These are phyloP conservation scores for Hypoxylon sp. DNA, from an alignment of 2,329 filamentous ascomycete species.

Conservation along the genomic window DNA sequence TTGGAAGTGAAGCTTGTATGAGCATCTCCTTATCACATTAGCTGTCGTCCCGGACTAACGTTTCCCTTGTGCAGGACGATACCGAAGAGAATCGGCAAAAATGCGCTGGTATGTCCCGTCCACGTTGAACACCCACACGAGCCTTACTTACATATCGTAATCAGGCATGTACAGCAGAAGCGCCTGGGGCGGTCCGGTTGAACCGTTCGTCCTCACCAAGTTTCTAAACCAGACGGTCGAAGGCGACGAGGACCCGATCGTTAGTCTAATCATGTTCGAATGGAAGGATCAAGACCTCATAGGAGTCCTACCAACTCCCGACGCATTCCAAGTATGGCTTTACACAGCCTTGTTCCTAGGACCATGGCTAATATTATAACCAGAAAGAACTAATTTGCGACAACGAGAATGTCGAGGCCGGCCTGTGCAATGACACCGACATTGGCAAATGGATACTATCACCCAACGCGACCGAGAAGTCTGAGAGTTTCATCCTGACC, in stretches of 20 bases:
- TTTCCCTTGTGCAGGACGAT: slow-evolving; percentile 69
- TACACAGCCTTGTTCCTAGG: slow-evolving; percentile 13
- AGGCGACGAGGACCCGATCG: slow-evolving; percentile 75
- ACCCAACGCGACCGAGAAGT: slow-evolving; percentile 77
- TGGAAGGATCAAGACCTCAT: slow-evolving; percentile 88
- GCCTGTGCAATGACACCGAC: slow-evolving; percentile 80
- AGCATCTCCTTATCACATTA: slow-evolving; percentile 22
- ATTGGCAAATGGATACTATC: slow-evolving; percentile 87
- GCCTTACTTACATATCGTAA: slow-evolving; percentile 33
- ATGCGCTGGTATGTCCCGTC: slow-evolving; percentile 70
- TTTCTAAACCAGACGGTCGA: slow-evolving; percentile 73
- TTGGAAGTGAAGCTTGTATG: slow-evolving; percentile 70
- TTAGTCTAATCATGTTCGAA: slow-evolving; percentile 92
- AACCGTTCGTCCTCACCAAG: slow-evolving; percentile 89
- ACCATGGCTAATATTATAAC: slow-evolving; percentile 48
- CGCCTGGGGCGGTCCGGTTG: slow-evolving; percentile 86
- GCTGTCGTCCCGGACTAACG: slow-evolving; percentile 24
- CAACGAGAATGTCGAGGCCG: slow-evolving; percentile 72
- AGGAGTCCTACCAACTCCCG: slow-evolving; percentile 71
- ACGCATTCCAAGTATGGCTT: slow-evolving; percentile 64
- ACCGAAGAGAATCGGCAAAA: slow-evolving; percentile 81
- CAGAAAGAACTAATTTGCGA: slow-evolving; percentile 81
- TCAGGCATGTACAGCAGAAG: slow-evolving; percentile 93
- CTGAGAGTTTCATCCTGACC: slow-evolving; percentile 79
- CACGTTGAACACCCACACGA: background rate